Percentiles rank a stretch among this genome's conserved stretches.
phyloP scores from a whole-genome alignment of 306 rosid species.

The Vicia villosa region DNA sequence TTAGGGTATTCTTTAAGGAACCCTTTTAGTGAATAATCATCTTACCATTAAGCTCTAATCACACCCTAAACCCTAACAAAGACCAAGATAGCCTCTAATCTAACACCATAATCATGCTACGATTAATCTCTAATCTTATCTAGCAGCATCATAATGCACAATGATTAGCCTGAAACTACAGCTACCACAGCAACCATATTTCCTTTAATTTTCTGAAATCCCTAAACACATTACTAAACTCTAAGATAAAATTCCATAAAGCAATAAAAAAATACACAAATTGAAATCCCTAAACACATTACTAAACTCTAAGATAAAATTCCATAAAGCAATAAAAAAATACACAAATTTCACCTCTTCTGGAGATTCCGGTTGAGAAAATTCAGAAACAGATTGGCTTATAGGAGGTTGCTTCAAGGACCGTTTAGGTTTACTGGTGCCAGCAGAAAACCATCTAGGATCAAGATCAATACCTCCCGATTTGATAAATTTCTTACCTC shows the following conservation, averaged over 20 bases:
- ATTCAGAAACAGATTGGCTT: conserved; percentile 63
- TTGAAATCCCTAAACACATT: too few species aligned
- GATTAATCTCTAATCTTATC: neutral
- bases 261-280: too few species aligned
- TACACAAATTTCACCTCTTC: conserved; percentile 55
- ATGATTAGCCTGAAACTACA: neutral
- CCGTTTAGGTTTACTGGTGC: neutral
- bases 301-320: too few species aligned
- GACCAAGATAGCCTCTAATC: too few species aligned
- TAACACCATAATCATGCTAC: neutral
- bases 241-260: too few species aligned
- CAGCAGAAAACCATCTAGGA: conserved; percentile 41
- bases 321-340: neutral
- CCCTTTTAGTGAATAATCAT: too few species aligned
- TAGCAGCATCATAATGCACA: neutral
- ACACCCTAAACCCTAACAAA: too few species aligned
- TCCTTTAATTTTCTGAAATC: neutral
- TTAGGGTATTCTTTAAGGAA: too few species aligned
- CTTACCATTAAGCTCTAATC: too few species aligned
- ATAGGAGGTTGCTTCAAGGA: conserved; percentile 66
- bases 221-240: neutral
- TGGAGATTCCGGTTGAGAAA: conserved; percentile 58
- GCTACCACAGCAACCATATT: neutral
- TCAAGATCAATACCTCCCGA: conserved; percentile 18
- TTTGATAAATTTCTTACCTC: conserved; percentile 17